Evolutionary conservation across 176 grass and related monocot genomes (phyloP).

Genomic region (Oryza meridionalis): DNA sequence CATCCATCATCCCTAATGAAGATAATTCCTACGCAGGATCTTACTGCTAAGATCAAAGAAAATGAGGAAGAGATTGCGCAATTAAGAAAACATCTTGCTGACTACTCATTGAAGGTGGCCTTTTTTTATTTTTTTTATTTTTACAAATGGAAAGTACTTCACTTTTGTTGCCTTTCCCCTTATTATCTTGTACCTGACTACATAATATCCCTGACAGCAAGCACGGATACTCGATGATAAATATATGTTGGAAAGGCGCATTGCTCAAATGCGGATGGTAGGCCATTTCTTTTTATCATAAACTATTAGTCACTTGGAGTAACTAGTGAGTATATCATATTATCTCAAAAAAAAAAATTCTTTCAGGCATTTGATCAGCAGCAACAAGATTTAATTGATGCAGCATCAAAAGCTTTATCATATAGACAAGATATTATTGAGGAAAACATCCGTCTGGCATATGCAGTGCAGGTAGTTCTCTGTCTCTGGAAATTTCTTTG

Average conservation of each 20-base stretch:
- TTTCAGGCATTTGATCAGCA: slow-evolving; percentile 94
- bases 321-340: slow-evolving; percentile 1
- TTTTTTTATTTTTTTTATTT: too few relatives aligned
- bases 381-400: slow-evolving; percentile 83
- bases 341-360: not conserved
- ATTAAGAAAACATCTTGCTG: slow-evolving; percentile 77
- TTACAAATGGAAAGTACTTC: not conserved
- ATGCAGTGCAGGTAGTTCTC: slow-evolving; percentile 77
- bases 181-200: slow-evolving; percentile 47
- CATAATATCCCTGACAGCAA: slow-evolving; percentile 61
- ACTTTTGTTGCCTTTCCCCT: not conserved
- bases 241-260: slow-evolving; percentile 73
- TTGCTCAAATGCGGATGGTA: slow-evolving; percentile 88
- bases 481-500: too few relatives aligned
- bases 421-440: slow-evolving; percentile 97
- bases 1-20: slow-evolving; percentile 36
- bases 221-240: slow-evolving; percentile 73
- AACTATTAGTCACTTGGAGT: not conserved
- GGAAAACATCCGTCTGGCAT: slow-evolving; percentile 83
- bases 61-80: slow-evolving; percentile 85
- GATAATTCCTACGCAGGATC: slow-evolving; percentile 57
- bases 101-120: slow-evolving; percentile 78
- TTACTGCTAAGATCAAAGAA: slow-evolving; percentile 70
- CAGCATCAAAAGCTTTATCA: slow-evolving; percentile 89
- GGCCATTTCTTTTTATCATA: slow-evolving; percentile 25